Percentiles rank a stretch among this genome's conserved stretches.
These are phyloP conservation scores for Goffeauzyma gilvescens DNA, from an alignment of 768 basidiomycete species.

Conservation along the genomic window DNA sequence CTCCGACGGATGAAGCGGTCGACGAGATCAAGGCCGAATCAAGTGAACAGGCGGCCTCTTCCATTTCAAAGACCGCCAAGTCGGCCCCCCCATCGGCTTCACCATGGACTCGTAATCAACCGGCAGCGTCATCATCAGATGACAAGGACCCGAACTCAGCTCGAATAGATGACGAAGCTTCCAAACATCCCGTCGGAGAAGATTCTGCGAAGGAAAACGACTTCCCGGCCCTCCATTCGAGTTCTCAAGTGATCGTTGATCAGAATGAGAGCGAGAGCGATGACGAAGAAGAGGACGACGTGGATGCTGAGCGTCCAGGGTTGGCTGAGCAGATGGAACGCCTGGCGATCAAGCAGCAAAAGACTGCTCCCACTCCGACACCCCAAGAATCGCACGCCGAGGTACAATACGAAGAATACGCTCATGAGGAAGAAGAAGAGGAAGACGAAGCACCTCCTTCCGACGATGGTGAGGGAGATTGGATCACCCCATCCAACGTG, in stretches of 20 bases:
- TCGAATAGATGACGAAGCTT: too few relatives aligned
- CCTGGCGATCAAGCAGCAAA: not conserved
- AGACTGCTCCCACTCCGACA: not conserved
- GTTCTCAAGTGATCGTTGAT: too few relatives aligned
- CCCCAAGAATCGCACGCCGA: not conserved
- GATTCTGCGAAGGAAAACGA: not conserved
- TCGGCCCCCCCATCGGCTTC: not conserved
- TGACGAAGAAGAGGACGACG: slow-evolving; percentile 24
- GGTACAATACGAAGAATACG: slow-evolving; percentile 1
- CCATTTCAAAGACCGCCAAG: not conserved
- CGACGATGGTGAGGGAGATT: slow-evolving; percentile 64
- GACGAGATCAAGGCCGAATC: too few relatives aligned
- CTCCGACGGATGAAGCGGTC: too few relatives aligned
- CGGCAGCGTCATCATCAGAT: not conserved
- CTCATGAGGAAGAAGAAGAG: slow-evolving; percentile 19
- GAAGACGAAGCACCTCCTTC: slow-evolving; percentile 51
- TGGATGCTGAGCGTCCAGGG: slow-evolving; percentile 4
- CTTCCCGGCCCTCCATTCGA: too few relatives aligned
- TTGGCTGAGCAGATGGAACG: not conserved
- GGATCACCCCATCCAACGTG: slow-evolving; percentile 88
- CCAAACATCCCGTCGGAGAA: not conserved
- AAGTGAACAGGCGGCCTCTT: slow-evolving; percentile 12
- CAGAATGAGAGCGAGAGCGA: slow-evolving; percentile 18
- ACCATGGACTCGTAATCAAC: not conserved
- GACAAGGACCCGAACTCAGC: not conserved